Conservation (phyloP, 768 basidiomycete species). For the Gautieria morchelliformis region DNA sequence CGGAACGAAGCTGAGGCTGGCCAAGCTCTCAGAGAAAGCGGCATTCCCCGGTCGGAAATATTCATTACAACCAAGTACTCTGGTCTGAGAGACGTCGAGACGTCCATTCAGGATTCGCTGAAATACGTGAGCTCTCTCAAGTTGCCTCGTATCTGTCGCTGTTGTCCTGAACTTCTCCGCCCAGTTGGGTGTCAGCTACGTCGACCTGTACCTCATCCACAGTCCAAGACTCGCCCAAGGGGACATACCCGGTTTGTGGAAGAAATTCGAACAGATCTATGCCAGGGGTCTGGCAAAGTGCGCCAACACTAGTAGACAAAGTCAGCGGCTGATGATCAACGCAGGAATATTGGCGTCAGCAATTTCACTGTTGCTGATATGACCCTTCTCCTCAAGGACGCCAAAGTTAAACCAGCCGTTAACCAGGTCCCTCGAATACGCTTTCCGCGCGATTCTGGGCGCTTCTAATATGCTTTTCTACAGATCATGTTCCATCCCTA, state of each 20-base stretch:
- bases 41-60: slow-evolving; percentile 43
- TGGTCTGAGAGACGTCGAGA: slow-evolving; percentile 38
- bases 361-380: slow-evolving; percentile 55
- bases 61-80: slow-evolving; percentile 64
- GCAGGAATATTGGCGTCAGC: slow-evolving; percentile 63
- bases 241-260: slow-evolving; percentile 56
- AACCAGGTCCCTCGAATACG: slow-evolving; percentile 43
- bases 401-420: slow-evolving; percentile 52
- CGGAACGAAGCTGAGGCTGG: slow-evolving; percentile 53
- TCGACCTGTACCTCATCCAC: slow-evolving; percentile 70
- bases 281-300: slow-evolving; percentile 37
- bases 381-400: slow-evolving; percentile 42
- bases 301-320: neutral
- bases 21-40: slow-evolving; percentile 42
- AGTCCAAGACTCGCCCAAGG: slow-evolving; percentile 41
- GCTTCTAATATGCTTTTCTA: neutral
- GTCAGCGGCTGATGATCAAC: neutral
- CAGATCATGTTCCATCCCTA: slow-evolving; percentile 69
- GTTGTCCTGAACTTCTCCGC: neutral
- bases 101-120: slow-evolving; percentile 47
- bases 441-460: neutral
- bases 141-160: neutral
- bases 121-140: slow-evolving; percentile 34
- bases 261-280: slow-evolving; percentile 49
- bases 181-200: slow-evolving; percentile 38